phyloP scores from a whole-genome alignment of 805 yeast species.

The Lipomyces sp. region DNA sequence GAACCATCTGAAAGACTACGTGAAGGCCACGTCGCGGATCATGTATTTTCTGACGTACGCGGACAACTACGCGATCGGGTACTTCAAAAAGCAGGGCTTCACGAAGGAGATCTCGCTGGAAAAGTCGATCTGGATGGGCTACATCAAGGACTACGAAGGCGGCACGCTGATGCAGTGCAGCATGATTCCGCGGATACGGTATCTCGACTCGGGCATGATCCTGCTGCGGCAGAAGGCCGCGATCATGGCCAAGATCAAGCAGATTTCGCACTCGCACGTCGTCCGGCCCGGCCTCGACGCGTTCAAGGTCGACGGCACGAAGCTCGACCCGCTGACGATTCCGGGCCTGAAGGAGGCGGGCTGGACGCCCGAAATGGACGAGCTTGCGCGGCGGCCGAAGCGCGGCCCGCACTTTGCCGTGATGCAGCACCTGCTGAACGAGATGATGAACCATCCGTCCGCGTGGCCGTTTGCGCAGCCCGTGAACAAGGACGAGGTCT shows the following conservation, averaged over 20 bases:
- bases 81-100: slow-evolving; percentile 96
- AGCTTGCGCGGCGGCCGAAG: slow-evolving; percentile 89
- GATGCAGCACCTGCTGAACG: slow-evolving; percentile 84
- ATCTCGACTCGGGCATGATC: slow-evolving; percentile 83
- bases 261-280: slow-evolving; percentile 72
- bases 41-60: slow-evolving; percentile 92
- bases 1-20: slow-evolving; percentile 97
- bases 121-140: slow-evolving; percentile 92
- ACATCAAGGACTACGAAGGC: slow-evolving; percentile 97
- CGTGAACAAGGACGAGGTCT: slow-evolving; percentile 85
- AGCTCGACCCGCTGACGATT: slow-evolving; percentile 72
- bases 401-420: slow-evolving; percentile 91
- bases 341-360: slow-evolving; percentile 94
- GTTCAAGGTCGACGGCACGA: slow-evolving; percentile 49
- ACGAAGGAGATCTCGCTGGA: slow-evolving; percentile 90
- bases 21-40: slow-evolving; percentile 78
- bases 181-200: slow-evolving; percentile 84
- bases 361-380: slow-evolving; percentile 98
- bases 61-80: slow-evolving; percentile 98
- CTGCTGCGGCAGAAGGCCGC: slow-evolving; percentile 88
- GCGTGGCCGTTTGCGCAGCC: slow-evolving; percentile 98
- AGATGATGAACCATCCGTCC: slow-evolving; percentile 88
- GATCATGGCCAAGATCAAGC: slow-evolving; percentile 74
- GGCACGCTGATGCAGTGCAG: slow-evolving; percentile 97
- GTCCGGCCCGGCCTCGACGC: slow-evolving; percentile 76